A percentile compares a stretch with the other conserved stretches of the same genome.
Conservation (phyloP, 1,284 basidiomycete genomes). For the Wolfiporia cocos region DNA sequence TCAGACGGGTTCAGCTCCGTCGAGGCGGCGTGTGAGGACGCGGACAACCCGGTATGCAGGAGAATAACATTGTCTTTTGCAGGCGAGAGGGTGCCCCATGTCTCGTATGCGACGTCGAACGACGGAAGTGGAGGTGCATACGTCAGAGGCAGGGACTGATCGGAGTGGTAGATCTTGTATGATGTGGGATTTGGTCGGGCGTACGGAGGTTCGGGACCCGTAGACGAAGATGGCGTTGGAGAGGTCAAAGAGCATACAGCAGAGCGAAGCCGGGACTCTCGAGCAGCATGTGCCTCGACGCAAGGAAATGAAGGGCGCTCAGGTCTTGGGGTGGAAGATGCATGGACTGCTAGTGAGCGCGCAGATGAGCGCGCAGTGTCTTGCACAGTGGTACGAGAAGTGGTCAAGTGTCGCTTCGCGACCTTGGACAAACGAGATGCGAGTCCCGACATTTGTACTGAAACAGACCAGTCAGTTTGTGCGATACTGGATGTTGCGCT, state of each 20-base stretch:
- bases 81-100: slow-evolving; percentile 88
- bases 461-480: too few relatives aligned
- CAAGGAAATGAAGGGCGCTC: slow-evolving; percentile 58
- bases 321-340: slow-evolving; percentile 19
- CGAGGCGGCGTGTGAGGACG: slow-evolving; percentile 93
- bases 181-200: slow-evolving; percentile 66
- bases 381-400: background rate
- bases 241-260: slow-evolving; percentile 3
- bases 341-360: slow-evolving; percentile 15
- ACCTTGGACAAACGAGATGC: background rate
- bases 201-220: slow-evolving; percentile 75
- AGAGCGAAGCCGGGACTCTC: slow-evolving; percentile 47
- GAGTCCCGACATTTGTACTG: too few relatives aligned
- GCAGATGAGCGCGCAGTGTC: slow-evolving; percentile 7
- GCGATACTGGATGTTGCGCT: too few relatives aligned
- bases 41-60: slow-evolving; percentile 94
- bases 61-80: slow-evolving; percentile 86
- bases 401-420: background rate
- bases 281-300: slow-evolving; percentile 66
- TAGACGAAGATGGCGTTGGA: slow-evolving; percentile 19
- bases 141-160: slow-evolving; percentile 59
- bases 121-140: slow-evolving; percentile 72
- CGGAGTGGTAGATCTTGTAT: slow-evolving; percentile 63
- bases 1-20: slow-evolving; percentile 72
- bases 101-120: slow-evolving; percentile 94